Evolutionary conservation across 371 early-diverging fungal genomes (phyloP).

Genomic region (Nematocida parisii): DNA sequence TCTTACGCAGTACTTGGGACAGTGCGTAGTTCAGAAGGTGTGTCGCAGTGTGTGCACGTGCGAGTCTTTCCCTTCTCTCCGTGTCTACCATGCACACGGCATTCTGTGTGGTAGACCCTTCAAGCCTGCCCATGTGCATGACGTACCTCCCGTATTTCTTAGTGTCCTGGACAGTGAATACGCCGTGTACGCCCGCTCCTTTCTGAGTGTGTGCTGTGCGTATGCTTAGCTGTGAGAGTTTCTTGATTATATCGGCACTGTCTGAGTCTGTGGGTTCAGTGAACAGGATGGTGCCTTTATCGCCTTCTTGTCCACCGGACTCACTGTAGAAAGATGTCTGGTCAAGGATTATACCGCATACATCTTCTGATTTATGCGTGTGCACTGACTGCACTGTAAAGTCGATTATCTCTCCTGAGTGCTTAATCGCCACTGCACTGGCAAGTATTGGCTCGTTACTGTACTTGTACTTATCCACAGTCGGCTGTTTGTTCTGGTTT

Average conservation of each 20-base stretch:
- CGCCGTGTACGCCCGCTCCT: constrained; percentile 29
- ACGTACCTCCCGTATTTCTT: constrained; percentile 90
- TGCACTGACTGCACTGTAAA: not conserved
- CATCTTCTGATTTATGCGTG: constrained; percentile 68
- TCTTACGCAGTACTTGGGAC: constrained; percentile 73
- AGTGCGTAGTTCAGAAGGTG: constrained; percentile 94
- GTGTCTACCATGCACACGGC: constrained; percentile 76
- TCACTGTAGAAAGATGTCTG: constrained; percentile 97
- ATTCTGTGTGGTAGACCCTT: constrained; percentile 17
- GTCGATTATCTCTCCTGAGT: constrained; percentile 4
- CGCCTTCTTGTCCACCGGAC: constrained; percentile 94
- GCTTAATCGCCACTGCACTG: constrained; percentile 29
- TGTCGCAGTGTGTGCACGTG: constrained; percentile 92
- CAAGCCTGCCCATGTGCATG: constrained; percentile 78
- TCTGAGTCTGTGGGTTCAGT: constrained; percentile 74
- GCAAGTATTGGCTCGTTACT: constrained; percentile 30
- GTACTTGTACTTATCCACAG: constrained; percentile 47
- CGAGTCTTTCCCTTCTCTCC: constrained; percentile 77
- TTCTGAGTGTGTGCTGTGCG: no score
- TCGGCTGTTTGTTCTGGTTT: constrained; percentile 72
- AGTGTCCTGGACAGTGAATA: constrained; percentile 78
- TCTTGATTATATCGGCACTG: not conserved
- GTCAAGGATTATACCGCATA: constrained; percentile 77
- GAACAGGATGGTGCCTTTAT: constrained; percentile 83
- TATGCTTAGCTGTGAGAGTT: not conserved